These are phyloP conservation scores for Marasmius sp. DNA, from an alignment of 1,284 basidiomycete species.

Conservation along the genomic window DNA sequence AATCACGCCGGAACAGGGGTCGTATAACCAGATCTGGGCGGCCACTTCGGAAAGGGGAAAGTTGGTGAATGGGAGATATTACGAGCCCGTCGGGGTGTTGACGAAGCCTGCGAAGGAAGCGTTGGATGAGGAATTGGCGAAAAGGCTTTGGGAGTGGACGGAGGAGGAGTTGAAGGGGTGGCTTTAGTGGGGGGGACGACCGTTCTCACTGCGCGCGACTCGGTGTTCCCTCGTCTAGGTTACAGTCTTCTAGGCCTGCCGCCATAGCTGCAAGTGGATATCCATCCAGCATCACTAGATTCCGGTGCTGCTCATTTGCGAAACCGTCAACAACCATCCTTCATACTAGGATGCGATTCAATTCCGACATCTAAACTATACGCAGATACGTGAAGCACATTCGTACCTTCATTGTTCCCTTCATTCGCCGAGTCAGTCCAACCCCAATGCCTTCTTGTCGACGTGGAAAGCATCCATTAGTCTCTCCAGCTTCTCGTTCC, in stretches of 20 bases:
- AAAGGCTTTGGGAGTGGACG: background rate
- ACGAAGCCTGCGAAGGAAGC: background rate
- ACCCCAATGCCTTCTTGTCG: background rate
- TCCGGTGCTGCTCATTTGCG: background rate
- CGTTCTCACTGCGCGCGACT: too few species aligned
- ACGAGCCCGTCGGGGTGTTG: background rate
- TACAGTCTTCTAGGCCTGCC: too few species aligned
- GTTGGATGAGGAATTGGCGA: background rate
- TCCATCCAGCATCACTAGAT: background rate
- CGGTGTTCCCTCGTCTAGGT: too few species aligned
- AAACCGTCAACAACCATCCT: too few species aligned
- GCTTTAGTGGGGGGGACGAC: background rate
- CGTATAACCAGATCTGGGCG: background rate
- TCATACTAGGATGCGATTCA: too few species aligned
- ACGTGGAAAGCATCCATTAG: constrained; percentile 45
- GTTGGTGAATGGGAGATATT: background rate
- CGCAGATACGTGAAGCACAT: background rate
- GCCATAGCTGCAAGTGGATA: too few species aligned
- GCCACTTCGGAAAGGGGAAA: background rate
- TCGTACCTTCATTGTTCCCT: background rate
- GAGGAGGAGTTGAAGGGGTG: background rate
- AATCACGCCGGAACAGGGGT: background rate
- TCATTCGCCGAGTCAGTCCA: background rate
- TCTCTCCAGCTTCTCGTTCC: constrained; percentile 44
- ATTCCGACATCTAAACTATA: background rate